phyloP scores from a whole-genome alignment of 345 rosid species.

The Moricandia arvensis region DNA sequence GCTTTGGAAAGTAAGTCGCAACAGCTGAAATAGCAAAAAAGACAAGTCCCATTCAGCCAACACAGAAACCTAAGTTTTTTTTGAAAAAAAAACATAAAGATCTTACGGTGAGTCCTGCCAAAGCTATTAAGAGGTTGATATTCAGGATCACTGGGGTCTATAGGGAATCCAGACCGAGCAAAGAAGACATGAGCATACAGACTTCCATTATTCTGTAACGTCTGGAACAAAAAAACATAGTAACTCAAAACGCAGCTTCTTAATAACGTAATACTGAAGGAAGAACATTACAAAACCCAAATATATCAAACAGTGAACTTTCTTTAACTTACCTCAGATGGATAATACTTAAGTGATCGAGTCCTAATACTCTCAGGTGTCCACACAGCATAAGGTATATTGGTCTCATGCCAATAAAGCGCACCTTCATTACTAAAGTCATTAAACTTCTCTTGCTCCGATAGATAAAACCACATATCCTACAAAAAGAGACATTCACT shows the following conservation, averaged over 20 bases:
- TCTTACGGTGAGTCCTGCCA: slow-evolving; percentile 67
- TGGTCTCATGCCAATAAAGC: slow-evolving; percentile 89
- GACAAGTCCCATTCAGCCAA: slow-evolving; percentile 6
- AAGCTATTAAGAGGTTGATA: slow-evolving; percentile 72
- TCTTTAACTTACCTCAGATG: slow-evolving; percentile 58
- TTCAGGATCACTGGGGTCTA: slow-evolving; percentile 90
- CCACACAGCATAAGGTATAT: slow-evolving; percentile 89
- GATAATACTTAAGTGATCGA: slow-evolving; percentile 60
- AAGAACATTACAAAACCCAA: too few species aligned
- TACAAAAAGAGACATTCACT: slow-evolving; percentile 33
- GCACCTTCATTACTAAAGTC: slow-evolving; percentile 74
- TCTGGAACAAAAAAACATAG: slow-evolving; percentile 43
- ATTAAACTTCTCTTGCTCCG: slow-evolving; percentile 65
- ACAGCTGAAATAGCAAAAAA: slow-evolving; percentile 57
- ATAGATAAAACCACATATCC: slow-evolving; percentile 98
- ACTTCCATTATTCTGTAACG: slow-evolving; percentile 80
- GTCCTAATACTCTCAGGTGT: slow-evolving; percentile 69
- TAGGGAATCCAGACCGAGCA: slow-evolving; percentile 85
- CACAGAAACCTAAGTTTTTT: neutral
- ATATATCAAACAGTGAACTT: too few species aligned
- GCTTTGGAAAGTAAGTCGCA: slow-evolving; percentile 75
- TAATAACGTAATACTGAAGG: too few species aligned
- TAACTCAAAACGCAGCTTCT: too few species aligned
- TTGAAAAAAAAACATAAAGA: neutral
- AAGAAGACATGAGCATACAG: slow-evolving; percentile 85